Base-by-base conservation (phyloP, 495 filamentous ascomycete species). In the Pyrenula aspistea region DNA sequence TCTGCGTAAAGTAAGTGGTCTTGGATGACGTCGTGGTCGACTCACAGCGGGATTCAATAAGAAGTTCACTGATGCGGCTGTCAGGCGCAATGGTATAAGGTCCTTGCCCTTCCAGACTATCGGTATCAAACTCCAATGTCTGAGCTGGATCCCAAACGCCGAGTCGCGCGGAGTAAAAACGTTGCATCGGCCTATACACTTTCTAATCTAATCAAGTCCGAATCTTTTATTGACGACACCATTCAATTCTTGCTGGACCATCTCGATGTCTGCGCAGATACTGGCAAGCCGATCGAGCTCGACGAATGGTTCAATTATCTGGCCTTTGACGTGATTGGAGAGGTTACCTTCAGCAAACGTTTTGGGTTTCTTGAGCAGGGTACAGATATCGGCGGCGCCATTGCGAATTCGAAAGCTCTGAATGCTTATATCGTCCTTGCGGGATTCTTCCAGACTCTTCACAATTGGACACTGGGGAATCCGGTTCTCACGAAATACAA, bases 121-220 rank as follows among this genome's bases (percentile, higher is more conserved):
- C 53, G 85, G 85, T 24, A 66, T 78, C 56, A 77, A 78, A 22
- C 70, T 89, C 2, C 80, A 78, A 21, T 87, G 86, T 11, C 78
- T 90, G n/a, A 92, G 92, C 74, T 85, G 83, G 58, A 87, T 87
- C 2, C 79, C 79, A 12, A 83, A 89, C 65, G 85, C 88, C 58
- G 72, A 75, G 11, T 91, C 85, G 68, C 88, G 92, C 65, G 78
- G 81, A 77, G 84, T 21, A 77, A 79, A 59, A 83, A 80, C 54
- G 83, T 86, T 56, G 89, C 83, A 71, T 76, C 72, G 54, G 86
- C 83, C 53, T 94, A 87, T 64, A 82, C 82, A 47, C 88, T 88
- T 80, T 83, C 75, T 21, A 77, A 85, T 1, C 73, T 90, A 1
- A 80, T 86, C 15, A 75, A 83, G 56, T 87, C 86, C 63, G 86